These are phyloP conservation scores for Tubosaeta brunneosetosa DNA, from an alignment of 768 basidiomycete species.

Conservation along the genomic window DNA sequence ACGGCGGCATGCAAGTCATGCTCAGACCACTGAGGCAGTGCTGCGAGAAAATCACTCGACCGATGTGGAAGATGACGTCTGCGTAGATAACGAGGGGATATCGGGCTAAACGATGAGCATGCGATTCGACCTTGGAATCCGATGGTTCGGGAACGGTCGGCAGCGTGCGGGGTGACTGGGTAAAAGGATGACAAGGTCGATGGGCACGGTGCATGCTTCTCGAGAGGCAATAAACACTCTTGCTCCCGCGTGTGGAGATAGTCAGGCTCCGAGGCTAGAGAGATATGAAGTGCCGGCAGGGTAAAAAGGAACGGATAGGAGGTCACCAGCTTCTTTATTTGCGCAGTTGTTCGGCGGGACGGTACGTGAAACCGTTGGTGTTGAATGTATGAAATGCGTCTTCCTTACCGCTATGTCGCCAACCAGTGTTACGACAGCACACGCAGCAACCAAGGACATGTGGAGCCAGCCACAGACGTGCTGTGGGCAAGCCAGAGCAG, in stretches of 20 bases:
- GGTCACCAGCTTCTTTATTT: conserved; percentile 10
- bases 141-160: no score
- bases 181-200: no score
- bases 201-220: conserved; percentile 1
- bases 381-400: not conserved
- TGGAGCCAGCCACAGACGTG: conserved; percentile 3
- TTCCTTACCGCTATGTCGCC: not conserved
- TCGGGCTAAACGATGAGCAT: conserved; percentile 7
- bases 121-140: not conserved
- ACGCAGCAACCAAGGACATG: not conserved
- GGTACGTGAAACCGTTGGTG: not conserved
- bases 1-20: conserved; percentile 7
- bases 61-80: conserved; percentile 16
- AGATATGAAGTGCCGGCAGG: conserved; percentile 11
- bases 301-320: conserved; percentile 5
- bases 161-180: no score
- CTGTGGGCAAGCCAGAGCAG: not conserved
- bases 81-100: conserved; percentile 8
- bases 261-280: conserved; percentile 16
- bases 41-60: conserved; percentile 16
- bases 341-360: not conserved
- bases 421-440: not conserved
- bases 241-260: conserved; percentile 12
- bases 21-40: conserved; percentile 7
- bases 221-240: not conserved